Evolutionary conservation across 2,329 filamentous ascomycete species (phyloP), one percentile per base, ranked within the genome.

Genomic region (Monosporascus sp.): DNA sequence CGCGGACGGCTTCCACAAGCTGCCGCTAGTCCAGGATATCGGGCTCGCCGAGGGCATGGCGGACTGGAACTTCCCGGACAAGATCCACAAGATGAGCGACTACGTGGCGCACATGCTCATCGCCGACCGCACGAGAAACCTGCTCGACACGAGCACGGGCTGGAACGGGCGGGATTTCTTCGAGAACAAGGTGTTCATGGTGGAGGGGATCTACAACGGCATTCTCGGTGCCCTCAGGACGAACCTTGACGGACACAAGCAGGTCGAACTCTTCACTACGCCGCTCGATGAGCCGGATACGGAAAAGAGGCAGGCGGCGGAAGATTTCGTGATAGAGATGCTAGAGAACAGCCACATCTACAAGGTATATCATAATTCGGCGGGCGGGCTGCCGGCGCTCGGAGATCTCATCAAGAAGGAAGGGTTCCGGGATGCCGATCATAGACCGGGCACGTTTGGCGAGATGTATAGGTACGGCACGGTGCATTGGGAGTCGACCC

Each of bases 21-120:
- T 52, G 6, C 63, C 69, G 5, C 37, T 71, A 1, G 55, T 70
- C 0, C 44, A 58, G 9, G 66, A 71, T 5, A 65, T 71, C 8
- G 67, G 66, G 5, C 49, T 70, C 0, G 68, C 66, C 0, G 60
- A 68, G 6, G 67, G 63, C 0, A 54, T 66, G 52, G 58, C 56
- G 3, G 62, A 65, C 48, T 60, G 58, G 58, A 25, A 53, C 1
- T 60, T 58, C 46, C 37, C 47, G 45, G 57, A 59, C 14, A 55
- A 60, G 53, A 35, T 70, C 14, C 52, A 54, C 15, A 49, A 49
- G 31, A 70, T 71, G 68, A 69, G 65, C 22, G 68, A 70, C 50
- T 71, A 71, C 44, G 66, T 71, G 1, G 61, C 67, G 0, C 68
- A 71, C n/a, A 70, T 71, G 67, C 61, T 71, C 1, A 56, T 69